A percentile compares a stretch with the other conserved stretches of the same genome.
phyloP scores from a whole-genome alignment of 495 filamentous ascomycete genomes.

The Hypoxylon lenormandii region DNA sequence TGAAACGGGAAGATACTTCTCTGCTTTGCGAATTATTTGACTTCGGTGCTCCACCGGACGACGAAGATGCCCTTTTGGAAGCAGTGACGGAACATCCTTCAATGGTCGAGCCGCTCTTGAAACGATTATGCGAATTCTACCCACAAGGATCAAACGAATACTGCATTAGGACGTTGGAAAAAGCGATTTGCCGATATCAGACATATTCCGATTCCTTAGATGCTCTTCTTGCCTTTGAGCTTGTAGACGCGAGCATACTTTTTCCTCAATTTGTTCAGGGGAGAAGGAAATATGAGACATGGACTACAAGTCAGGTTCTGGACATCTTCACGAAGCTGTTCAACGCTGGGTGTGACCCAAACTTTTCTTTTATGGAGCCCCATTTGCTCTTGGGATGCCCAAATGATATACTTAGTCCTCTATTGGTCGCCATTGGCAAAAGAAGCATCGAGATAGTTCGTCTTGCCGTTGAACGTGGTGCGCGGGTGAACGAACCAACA shows the following conservation, averaged over 20 bases:
- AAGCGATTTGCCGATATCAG: neutral
- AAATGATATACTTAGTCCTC: neutral
- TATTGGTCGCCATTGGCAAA: conserved; percentile 33
- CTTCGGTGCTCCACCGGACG: neutral
- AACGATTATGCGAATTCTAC: neutral
- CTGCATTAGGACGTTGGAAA: neutral
- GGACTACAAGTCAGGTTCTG: neutral
- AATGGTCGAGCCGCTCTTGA: conserved; percentile 7
- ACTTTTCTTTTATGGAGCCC: no score
- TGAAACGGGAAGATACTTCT: neutral
- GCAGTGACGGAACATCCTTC: neutral
- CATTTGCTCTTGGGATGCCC: no score
- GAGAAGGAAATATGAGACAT: neutral
- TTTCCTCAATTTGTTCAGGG: no score
- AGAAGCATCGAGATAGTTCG: conserved; percentile 39
- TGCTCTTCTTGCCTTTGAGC: neutral
- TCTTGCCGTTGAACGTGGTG: conserved; percentile 49
- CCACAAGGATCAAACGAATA: neutral
- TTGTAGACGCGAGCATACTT: neutral
- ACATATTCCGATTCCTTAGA: neutral
- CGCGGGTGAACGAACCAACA: conserved; percentile 45
- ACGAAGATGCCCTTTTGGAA: neutral
- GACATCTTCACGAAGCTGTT: conserved; percentile 9
- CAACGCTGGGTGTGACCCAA: neutral
- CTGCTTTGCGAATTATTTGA: neutral